Percentiles rank a stretch among this genome's conserved stretches.
phyloP scores from a whole-genome alignment of 306 rosid genomes.

The Sechiopsis laciniata region DNA sequence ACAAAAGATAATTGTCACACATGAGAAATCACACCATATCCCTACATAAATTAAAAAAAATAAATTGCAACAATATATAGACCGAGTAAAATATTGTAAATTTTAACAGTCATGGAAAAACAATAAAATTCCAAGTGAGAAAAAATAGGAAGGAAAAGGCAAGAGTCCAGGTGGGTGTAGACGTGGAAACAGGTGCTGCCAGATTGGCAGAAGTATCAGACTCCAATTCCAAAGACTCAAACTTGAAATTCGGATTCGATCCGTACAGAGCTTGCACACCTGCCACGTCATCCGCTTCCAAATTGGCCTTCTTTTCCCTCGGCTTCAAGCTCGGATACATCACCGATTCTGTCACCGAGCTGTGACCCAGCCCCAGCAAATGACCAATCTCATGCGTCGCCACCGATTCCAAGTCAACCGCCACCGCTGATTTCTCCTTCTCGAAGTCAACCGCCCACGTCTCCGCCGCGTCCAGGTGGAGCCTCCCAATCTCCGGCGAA shows the following conservation, averaged over 20 bases:
- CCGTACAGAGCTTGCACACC: constrained; percentile 83
- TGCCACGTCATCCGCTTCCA: constrained; percentile 53
- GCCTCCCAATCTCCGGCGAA: constrained; percentile 64
- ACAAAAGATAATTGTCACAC: too few relatives aligned
- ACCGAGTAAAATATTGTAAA: too few relatives aligned
- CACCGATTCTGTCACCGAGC: constrained; percentile 52
- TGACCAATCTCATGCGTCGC: constrained; percentile 87
- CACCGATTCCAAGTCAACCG: constrained; percentile 77
- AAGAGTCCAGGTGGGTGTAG: neutral
- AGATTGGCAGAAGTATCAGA: constrained; percentile 47
- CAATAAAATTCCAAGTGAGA: neutral
- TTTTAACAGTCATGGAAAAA: neutral
- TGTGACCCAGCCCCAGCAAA: constrained; percentile 70
- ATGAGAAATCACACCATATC: too few relatives aligned
- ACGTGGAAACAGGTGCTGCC: constrained; percentile 27
- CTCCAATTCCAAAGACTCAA: constrained; percentile 34
- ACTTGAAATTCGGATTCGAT: constrained; percentile 55
- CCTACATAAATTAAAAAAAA: neutral
- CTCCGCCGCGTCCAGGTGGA: constrained; percentile 84
- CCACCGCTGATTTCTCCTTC: constrained; percentile 44
- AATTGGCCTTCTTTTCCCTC: constrained; percentile 51
- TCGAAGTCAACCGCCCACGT: constrained; percentile 62
- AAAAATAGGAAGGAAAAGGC: neutral
- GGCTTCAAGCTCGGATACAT: constrained; percentile 83
- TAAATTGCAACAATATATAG: too few relatives aligned